Evolutionary conservation across 225 moss, liverwort and hornwort genomes (phyloP).

Genomic region (Pseudoscleropodium purum): DNA sequence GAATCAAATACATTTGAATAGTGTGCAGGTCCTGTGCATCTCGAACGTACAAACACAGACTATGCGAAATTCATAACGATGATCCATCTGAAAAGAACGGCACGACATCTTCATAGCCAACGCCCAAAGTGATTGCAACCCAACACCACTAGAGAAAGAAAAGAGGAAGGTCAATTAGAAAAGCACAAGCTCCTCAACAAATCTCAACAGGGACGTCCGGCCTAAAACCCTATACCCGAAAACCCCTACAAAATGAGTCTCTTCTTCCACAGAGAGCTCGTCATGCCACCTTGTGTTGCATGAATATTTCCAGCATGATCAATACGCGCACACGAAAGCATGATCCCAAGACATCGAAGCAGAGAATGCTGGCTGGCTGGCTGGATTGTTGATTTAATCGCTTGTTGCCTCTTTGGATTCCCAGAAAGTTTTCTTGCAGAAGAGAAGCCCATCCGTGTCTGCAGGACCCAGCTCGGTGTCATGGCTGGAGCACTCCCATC

Average conservation of each 20-base stretch:
- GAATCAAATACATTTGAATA: neutral
- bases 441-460: slow-evolving; percentile 58
- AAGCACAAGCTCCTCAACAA: neutral
- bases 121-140: neutral
- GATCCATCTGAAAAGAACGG: neutral
- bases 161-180: neutral
- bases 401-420: slow-evolving; percentile 14
- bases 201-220: neutral
- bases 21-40: neutral
- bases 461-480: slow-evolving; percentile 68
- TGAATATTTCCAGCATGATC: neutral
- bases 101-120: neutral
- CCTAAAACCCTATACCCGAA: neutral
- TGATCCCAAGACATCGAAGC: neutral
- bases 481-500: slow-evolving; percentile 72
- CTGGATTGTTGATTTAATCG: neutral
- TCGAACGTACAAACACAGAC: neutral
- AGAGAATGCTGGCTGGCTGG: neutral
- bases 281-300: neutral
- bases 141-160: neutral
- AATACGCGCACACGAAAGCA: neutral
- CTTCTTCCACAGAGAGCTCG: neutral
- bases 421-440: slow-evolving; percentile 78
- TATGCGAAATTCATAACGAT: neutral
- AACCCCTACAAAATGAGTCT: neutral